phyloP scores from a whole-genome alignment of 164 flowering plant species.

The Tetrastigma voinierianum region DNA sequence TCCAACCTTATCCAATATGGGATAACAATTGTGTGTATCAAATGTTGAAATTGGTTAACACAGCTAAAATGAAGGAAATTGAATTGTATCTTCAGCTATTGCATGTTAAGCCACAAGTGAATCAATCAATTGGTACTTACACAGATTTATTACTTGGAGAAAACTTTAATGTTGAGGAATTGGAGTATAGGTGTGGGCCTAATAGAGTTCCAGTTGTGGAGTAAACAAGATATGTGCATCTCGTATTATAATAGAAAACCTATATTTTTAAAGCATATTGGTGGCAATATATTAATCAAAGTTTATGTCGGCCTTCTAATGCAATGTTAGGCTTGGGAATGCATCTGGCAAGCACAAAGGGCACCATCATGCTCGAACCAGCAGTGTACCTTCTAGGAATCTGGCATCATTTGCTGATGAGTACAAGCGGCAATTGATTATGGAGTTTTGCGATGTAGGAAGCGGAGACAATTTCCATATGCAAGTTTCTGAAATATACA shows the following conservation, averaged over 20 bases:
- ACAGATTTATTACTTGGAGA: too few relatives aligned
- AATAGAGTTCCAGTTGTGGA: too few relatives aligned
- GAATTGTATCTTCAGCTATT: too few relatives aligned
- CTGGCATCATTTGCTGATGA: conserved; percentile 92
- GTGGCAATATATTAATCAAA: conserved; percentile 5
- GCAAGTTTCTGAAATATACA: conserved; percentile 47
- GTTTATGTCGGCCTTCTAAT: conserved; percentile 16
- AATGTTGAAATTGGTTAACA: too few relatives aligned
- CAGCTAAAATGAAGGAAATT: too few relatives aligned
- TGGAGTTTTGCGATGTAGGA: conserved; percentile 97
- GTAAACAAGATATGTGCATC: too few relatives aligned
- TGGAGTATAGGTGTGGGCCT: too few relatives aligned
- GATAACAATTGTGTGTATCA: too few relatives aligned
- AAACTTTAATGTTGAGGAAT: too few relatives aligned
- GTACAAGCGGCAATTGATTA: conserved; percentile 90
- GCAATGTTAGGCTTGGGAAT: conserved; percentile 63
- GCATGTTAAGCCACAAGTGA: too few relatives aligned
- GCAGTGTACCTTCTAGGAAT: conserved; percentile 54
- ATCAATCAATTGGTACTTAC: too few relatives aligned
- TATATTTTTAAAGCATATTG: neutral
- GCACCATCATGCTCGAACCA: conserved; percentile 44
- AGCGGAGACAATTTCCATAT: conserved; percentile 95
- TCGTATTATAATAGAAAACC: neutral
- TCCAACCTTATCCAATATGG: too few relatives aligned
- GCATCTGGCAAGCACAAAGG: conserved; percentile 35